Base-by-base conservation (phyloP, 495 filamentous ascomycete species). In the Penicillium atrosanguineum region DNA sequence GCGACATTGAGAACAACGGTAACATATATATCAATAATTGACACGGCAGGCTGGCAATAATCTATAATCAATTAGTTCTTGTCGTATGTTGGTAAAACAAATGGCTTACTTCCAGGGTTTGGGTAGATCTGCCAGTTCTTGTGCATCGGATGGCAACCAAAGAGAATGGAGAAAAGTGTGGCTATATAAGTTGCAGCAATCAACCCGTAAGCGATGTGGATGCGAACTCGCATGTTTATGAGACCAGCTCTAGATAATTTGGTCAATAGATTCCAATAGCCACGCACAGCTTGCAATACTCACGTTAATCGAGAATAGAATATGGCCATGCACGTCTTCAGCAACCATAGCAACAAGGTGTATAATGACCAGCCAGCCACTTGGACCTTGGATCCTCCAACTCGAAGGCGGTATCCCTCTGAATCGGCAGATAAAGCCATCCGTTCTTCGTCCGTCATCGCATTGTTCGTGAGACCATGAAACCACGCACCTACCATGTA, bases 291-390 rank as follows among this genome's bases (percentile, higher is more conserved):
- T 34, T 12, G 39, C 41, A 38, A 20, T 41, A 56, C 73, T 66
- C 67, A 82, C 81, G 81, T 86, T 31, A 87, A 70, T 51, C 83
- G 71, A n/a, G 77, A 72, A 54, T 83, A 87, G 53, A 86, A 85
- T 19, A 79, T 64, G 26, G 76, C 74, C 74, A 85, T 78, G 60
- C 80, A 79, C 0, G 78, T 65, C 61, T 87, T 87, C 50, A 87
- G 46, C 28, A 72, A 56, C 81, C 82, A 87, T 9, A 87, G 57
- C 16, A 84, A 53, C 14, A 78, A 69, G 0, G 77, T 80, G 48
- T 85, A 86, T 1, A 79, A 56, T 11, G 77, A 79, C 82, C 83
- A 84, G 1, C 82, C 80, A 57, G 63, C 29, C 18, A 86, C 71
- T 50, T 87, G 80, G 1, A 74, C 74, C 56, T 84, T 84, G 15